Conservation (phyloP, 345 rosid species). For the Odontarrhena argentea region DNA sequence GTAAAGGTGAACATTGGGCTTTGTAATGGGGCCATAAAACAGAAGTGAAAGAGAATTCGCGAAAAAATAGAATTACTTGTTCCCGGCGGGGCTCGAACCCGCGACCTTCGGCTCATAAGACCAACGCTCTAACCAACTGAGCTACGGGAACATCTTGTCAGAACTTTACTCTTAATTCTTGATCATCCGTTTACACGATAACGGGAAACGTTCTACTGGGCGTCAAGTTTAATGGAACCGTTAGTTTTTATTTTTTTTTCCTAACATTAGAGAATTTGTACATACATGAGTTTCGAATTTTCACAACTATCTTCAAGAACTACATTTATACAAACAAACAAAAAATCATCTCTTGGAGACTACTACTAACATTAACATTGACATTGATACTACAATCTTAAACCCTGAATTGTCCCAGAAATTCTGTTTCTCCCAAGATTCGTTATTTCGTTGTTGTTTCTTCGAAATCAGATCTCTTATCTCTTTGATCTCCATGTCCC, state of each 20-base stretch:
- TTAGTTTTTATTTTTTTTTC: no score
- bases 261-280: no score
- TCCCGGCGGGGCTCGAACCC: constrained; percentile 96
- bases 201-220: no score
- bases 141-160: constrained; percentile 74
- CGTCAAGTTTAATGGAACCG: no score
- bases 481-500: constrained; percentile 77
- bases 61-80: constrained; percentile 26
- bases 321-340: constrained; percentile 10
- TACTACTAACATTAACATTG: constrained; percentile 78
- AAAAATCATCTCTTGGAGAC: constrained; percentile 62
- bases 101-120: constrained; percentile 99
- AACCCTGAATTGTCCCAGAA: constrained; percentile 86
- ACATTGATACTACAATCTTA: constrained; percentile 81
- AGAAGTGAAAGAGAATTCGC: no score
- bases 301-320: constrained; percentile 14
- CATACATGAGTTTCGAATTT: neutral
- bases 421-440: constrained; percentile 49
- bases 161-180: no score
- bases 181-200: no score
- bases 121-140: constrained; percentile 99
- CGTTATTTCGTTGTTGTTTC: constrained; percentile 44
- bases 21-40: neutral
- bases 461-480: constrained; percentile 62
- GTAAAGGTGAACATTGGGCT: no score